Conservation (phyloP, 2,329 filamentous ascomycete species). For the Alternaria atra region DNA sequence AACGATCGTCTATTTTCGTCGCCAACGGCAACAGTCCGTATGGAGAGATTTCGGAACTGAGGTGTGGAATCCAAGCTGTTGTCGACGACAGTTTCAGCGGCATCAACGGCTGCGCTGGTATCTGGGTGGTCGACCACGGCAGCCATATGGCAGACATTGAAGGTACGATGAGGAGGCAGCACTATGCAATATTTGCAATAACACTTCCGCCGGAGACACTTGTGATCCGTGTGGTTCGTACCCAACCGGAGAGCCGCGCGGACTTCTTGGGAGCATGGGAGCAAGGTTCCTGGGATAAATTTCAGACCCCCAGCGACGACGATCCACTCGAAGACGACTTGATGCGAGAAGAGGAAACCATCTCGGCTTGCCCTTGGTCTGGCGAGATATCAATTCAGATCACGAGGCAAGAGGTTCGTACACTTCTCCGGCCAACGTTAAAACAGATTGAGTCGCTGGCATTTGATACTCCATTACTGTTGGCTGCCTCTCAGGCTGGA, state of each 20-base stretch:
- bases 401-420: conserved; percentile 34
- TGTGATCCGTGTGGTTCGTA: conserved; percentile 39
- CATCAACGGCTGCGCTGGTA: conserved; percentile 44
- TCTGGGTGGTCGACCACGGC: conserved; percentile 51
- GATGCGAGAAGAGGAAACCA: conserved; percentile 42
- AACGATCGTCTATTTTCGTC: conserved; percentile 46
- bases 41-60: conserved; percentile 56
- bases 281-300: conserved; percentile 36
- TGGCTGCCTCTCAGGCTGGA: conserved; percentile 28
- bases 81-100: conserved; percentile 40
- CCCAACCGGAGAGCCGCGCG: conserved; percentile 27
- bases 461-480: conserved; percentile 30
- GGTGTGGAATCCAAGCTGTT: conserved; percentile 53
- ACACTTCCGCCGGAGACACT: conserved; percentile 46
- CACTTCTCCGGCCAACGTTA: conserved; percentile 33
- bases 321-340: conserved; percentile 34
- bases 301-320: conserved; percentile 33
- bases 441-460: conserved; percentile 22
- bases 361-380: conserved; percentile 37
- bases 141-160: conserved; percentile 39
- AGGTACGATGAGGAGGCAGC: conserved; percentile 34
- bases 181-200: conserved; percentile 49
- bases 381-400: conserved; percentile 42
- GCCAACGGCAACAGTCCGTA: conserved; percentile 56
- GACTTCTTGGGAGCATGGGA: conserved; percentile 35